Evolutionary conservation across 139 green algal genomes (phyloP).

Genomic region (Chlamydomonas urium): DNA sequence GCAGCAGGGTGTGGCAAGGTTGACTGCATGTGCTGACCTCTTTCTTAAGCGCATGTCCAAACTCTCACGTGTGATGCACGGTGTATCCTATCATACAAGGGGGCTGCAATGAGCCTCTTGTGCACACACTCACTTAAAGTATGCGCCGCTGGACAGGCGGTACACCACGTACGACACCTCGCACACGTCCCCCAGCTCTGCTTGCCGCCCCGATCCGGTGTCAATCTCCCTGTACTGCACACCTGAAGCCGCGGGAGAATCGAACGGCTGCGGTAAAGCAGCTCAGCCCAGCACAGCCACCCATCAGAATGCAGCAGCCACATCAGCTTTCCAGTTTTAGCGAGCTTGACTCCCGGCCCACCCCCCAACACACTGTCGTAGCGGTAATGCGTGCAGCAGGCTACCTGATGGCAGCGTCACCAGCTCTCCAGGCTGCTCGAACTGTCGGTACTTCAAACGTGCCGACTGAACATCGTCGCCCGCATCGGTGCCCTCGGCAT

Average conservation of each 20-base stretch:
- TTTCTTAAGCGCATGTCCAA: too few relatives aligned
- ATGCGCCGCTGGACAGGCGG: slow-evolving; percentile 56
- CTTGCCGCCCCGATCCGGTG: slow-evolving; percentile 25
- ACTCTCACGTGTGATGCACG: too few relatives aligned
- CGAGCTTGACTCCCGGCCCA: too few relatives aligned
- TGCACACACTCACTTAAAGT: slow-evolving; percentile 44
- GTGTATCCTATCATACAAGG: too few relatives aligned
- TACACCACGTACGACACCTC: slow-evolving; percentile 63
- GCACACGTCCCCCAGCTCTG: slow-evolving; percentile 20
- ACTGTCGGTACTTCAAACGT: slow-evolving; percentile 37
- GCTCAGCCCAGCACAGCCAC: not conserved
- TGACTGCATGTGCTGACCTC: too few relatives aligned
- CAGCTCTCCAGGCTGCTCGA: slow-evolving; percentile 53
- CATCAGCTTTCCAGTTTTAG: too few relatives aligned
- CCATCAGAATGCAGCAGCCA: too few relatives aligned
- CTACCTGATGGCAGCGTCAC: slow-evolving; percentile 56
- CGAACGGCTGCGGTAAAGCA: not conserved
- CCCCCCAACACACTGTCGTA: too few relatives aligned
- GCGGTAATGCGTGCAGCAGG: too few relatives aligned
- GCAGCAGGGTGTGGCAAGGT: not conserved
- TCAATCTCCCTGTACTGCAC: slow-evolving; percentile 54
- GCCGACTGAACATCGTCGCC: not conserved
- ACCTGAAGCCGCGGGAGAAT: slow-evolving; percentile 15
- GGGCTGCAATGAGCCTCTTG: not conserved
- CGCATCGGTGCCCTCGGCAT: not conserved